Evolutionary conservation across 345 rosid species (phyloP).

Genomic region (Psidium friedrichsthalianum): DNA sequence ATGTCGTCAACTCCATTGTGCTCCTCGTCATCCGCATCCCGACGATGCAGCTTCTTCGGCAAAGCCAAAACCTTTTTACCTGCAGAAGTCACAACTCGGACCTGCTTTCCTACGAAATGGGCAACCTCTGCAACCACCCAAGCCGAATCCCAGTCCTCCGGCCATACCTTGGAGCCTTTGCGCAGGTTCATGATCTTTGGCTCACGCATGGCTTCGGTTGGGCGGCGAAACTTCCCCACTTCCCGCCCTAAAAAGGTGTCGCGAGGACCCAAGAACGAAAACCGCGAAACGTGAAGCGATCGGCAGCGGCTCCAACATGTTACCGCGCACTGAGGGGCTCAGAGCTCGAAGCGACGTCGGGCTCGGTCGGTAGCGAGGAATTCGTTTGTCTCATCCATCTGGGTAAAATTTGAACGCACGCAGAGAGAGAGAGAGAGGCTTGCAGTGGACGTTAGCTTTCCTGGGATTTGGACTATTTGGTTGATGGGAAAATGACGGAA

Average conservation of each 20-base stretch:
- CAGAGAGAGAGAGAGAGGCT: not conserved
- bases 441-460: not conserved
- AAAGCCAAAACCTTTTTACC: conserved; percentile 51
- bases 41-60: conserved; percentile 45
- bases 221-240: conserved; percentile 9
- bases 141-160: conserved; percentile 66
- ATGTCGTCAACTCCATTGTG: conserved; percentile 97
- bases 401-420: not conserved
- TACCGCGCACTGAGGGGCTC: not conserved
- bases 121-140: conserved; percentile 71
- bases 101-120: conserved; percentile 39
- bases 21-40: conserved; percentile 83
- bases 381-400: not conserved
- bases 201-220: not conserved
- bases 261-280: conserved; percentile 2
- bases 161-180: conserved; percentile 76
- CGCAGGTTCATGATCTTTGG: conserved; percentile 51
- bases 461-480: not conserved
- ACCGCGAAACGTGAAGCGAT: conserved; percentile 10
- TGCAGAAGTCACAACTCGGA: conserved; percentile 31
- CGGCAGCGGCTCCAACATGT: not conserved
- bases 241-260: conserved; percentile 49
- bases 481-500: not conserved
- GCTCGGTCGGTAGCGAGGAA: not conserved
- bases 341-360: not conserved